phyloP scores from a whole-genome alignment of 2,329 filamentous ascomycete species.

The Paecilomyces formosus region DNA sequence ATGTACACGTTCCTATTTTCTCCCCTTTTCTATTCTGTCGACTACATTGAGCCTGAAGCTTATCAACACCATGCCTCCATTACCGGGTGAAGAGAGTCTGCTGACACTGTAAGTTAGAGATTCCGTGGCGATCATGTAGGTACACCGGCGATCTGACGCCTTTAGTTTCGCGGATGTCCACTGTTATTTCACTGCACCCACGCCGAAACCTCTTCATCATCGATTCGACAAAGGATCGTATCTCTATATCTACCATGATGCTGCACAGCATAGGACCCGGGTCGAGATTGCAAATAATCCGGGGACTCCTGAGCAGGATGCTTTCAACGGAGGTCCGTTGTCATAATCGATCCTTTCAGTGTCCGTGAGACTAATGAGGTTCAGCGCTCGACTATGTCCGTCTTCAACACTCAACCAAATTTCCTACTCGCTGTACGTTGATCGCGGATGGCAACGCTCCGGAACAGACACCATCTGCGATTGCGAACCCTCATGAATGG shows the following conservation, averaged over 20 bases:
- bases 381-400: constrained; percentile 45
- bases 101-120: constrained; percentile 37
- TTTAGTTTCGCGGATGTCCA: constrained; percentile 57
- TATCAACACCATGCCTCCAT: constrained; percentile 34
- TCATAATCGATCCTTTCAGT: background rate
- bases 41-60: constrained; percentile 2
- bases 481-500: constrained; percentile 43
- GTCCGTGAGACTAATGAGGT: background rate
- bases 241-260: constrained; percentile 56
- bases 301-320: constrained; percentile 56
- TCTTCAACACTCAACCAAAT: constrained; percentile 50
- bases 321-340: constrained; percentile 51
- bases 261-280: constrained; percentile 45
- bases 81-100: constrained; percentile 39
- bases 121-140: constrained; percentile 5
- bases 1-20: background rate
- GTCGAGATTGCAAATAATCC: constrained; percentile 59
- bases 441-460: constrained; percentile 40
- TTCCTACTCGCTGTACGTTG: constrained; percentile 53
- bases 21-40: constrained; percentile 2
- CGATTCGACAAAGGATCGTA: constrained; percentile 60
- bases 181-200: constrained; percentile 54
- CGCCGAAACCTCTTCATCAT: constrained; percentile 49
- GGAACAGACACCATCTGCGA: constrained; percentile 18
- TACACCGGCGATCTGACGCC: constrained; percentile 5